Base-by-base conservation (phyloP, 2,329 filamentous ascomycete species). In the Bimuria novae-zelandiae region DNA sequence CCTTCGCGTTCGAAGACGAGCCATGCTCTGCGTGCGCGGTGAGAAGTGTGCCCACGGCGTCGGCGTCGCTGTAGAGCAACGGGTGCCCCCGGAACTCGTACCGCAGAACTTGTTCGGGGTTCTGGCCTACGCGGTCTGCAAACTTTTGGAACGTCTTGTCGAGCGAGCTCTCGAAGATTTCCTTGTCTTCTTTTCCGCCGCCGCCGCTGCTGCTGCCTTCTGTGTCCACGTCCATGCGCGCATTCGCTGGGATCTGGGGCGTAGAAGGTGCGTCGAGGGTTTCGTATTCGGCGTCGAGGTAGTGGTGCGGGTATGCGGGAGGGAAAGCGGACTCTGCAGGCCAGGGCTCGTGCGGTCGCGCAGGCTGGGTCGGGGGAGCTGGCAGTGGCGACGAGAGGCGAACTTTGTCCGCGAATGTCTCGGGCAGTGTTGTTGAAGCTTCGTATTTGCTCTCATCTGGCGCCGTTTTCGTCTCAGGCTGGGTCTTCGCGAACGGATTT, bases 211-310 rank as follows among this genome's bases (percentile, higher is more conserved):
- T 59, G 39, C 59, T 57, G 30, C 63, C 63, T 33, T 71, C 71
- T 10, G 62, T 63, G 23, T 71, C 72, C 19, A 76, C 67, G 39
- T 75, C 74, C 49, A 76, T 75, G 49, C 77, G 77, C 25, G 77
- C 73, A 35, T 77, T 78, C 30, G 76, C 69, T 3, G 76, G 80
- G 37, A 82, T 81, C 25, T 75, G 74, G 0, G 82, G 81, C 2
- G 64, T 75, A 8, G 75, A 75, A 61, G 85, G 68, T 16, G 74
- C 71, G 56, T 90, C 90, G 22, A 97, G 83, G 3, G 89, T 89
- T 74, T 99, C 94, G 75, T 90, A 96, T 68, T 96, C 93, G 46
- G 93, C 93, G 63, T 97, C 94, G 45, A 88, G 81, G 77, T 91
- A 90, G 68, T 88, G 89, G 25, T 83, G 77, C 0, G 90, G 88